Evolutionary conservation across 169 alveolate genomes (phyloP).

Genomic region (Plasmodium berghei): DNA sequence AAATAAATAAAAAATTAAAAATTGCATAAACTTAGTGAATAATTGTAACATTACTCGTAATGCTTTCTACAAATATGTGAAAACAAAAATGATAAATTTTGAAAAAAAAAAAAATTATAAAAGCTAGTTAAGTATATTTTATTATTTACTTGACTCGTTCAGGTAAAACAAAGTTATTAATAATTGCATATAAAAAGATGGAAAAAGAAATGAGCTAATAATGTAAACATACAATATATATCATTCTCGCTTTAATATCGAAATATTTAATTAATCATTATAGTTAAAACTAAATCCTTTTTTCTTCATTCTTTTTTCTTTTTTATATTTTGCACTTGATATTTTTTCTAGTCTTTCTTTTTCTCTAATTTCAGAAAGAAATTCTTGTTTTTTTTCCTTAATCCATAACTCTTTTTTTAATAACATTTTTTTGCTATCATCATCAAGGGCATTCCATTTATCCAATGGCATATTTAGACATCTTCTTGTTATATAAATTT

Average conservation of each 20-base stretch:
- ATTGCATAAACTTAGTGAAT: neutral
- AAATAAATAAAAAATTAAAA: neutral
- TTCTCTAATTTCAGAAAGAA: constrained; percentile 32
- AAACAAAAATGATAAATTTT: no score
- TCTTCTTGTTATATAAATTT: constrained; percentile 59
- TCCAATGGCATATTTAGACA: constrained; percentile 24
- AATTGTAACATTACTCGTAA: neutral
- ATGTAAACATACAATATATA: no score
- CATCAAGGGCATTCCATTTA: constrained; percentile 29
- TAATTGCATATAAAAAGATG: no score
- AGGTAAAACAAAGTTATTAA: no score
- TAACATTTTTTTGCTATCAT: constrained; percentile 29
- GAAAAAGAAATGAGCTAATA: no score
- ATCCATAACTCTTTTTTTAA: constrained; percentile 61
- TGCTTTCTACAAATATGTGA: no score
- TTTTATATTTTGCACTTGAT: constrained; percentile 67
- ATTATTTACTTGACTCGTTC: no score
- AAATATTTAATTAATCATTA: constrained; percentile 11
- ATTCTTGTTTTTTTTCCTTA: constrained; percentile 38
- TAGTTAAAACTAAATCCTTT: constrained; percentile 62
- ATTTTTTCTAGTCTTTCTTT: constrained; percentile 47
- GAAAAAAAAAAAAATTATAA: no score
- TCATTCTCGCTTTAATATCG: no score
- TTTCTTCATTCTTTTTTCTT: constrained; percentile 62
- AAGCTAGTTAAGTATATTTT: no score